phyloP scores from a whole-genome alignment of 2,329 filamentous ascomycete species.

The Phyllosticta capitalensis region DNA sequence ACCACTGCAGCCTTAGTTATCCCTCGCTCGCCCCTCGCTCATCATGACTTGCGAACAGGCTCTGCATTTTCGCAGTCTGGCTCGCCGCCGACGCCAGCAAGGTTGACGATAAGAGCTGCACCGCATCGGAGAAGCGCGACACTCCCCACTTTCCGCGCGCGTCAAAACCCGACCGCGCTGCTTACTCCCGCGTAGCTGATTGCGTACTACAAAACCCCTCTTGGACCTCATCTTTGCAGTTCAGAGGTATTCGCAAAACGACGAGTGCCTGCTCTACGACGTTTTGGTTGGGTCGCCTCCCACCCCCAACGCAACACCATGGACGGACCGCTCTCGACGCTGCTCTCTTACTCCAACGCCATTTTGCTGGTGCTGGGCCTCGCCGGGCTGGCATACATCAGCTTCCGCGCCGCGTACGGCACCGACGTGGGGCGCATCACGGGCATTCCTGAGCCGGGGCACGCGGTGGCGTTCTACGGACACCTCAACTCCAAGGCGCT shows the following conservation, averaged over 20 bases:
- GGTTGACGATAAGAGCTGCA: neutral
- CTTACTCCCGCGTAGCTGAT: neutral
- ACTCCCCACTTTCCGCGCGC: neutral
- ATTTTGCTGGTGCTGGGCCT: conserved; percentile 11
- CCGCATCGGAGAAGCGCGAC: neutral
- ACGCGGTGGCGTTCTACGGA: conserved; percentile 2
- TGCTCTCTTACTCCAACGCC: conserved; percentile 19
- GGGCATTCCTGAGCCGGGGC: neutral
- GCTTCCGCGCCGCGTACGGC: conserved; percentile 16
- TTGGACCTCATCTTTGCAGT: too few species aligned
- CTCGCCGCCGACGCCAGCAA: neutral
- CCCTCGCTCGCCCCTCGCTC: too few species aligned
- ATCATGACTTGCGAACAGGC: too few species aligned
- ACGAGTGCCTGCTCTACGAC: too few species aligned
- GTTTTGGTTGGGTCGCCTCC: too few species aligned
- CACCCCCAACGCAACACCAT: neutral
- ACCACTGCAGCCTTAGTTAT: too few species aligned
- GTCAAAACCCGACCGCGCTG: neutral
- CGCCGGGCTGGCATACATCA: conserved; percentile 14
- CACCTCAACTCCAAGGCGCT: conserved; percentile 2
- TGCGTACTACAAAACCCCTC: neutral
- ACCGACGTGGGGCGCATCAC: conserved; percentile 2
- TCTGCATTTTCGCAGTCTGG: too few species aligned
- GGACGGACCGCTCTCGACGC: conserved; percentile 1
- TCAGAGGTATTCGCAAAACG: too few species aligned